These are phyloP conservation scores for Solanum bulbocastanum DNA, from an alignment of 257 asterid species.

Conservation along the genomic window DNA sequence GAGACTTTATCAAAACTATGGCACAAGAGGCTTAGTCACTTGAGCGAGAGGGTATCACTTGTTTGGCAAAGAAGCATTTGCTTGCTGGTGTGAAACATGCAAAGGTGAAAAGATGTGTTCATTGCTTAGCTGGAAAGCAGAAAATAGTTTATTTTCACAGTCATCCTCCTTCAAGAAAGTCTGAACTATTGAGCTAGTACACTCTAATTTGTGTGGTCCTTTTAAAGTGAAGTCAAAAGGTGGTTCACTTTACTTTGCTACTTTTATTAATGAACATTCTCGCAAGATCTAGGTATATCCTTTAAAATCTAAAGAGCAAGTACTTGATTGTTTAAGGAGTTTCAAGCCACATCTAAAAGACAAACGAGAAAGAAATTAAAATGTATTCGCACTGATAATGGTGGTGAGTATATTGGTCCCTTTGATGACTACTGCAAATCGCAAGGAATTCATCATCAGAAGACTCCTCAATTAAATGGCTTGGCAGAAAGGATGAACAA, in stretches of 20 bases:
- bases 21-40: background rate
- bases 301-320: too few species aligned
- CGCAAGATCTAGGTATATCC: too few species aligned
- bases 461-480: background rate
- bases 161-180: background rate
- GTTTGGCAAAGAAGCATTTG: background rate
- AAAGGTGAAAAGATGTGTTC: background rate
- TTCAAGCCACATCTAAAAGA: background rate
- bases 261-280: too few species aligned
- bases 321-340: too few species aligned
- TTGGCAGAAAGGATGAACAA: background rate
- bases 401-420: background rate
- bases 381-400: too few species aligned
- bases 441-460: background rate
- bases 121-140: background rate
- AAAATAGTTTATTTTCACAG: background rate
- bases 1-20: background rate
- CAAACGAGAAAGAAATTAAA: background rate
- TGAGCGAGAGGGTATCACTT: background rate
- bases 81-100: background rate
- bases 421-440: background rate
- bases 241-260: too few species aligned
- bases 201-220: too few species aligned
- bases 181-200: background rate
- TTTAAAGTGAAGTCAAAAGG: too few species aligned